phyloP scores from a whole-genome alignment of 2,329 filamentous ascomycete species.

The Zarea fungicola region DNA sequence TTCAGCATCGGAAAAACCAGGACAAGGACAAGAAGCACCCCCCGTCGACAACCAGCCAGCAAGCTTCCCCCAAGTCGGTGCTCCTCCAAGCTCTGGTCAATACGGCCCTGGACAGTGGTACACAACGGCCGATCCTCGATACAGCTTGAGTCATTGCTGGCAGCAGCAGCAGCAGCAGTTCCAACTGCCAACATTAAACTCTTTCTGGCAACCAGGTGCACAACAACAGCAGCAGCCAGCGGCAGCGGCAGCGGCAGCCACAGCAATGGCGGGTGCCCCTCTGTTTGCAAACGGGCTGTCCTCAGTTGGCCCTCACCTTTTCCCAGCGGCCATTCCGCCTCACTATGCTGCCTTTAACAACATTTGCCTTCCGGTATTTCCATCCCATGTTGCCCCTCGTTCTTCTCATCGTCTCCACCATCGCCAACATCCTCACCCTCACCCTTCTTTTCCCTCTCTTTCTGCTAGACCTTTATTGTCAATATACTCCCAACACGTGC shows the following conservation, averaged over 20 bases:
- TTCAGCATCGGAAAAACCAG: not conserved
- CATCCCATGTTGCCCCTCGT: not conserved
- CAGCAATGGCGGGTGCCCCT: not conserved
- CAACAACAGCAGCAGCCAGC: not conserved
- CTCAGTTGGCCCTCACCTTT: slow-evolving; percentile 13
- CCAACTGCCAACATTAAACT: not conserved
- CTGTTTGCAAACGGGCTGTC: slow-evolving; percentile 11
- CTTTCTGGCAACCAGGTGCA: not conserved
- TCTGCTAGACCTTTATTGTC: too few relatives aligned
- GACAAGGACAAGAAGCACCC: not conserved
- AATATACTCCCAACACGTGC: too few relatives aligned
- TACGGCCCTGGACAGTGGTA: slow-evolving; percentile 11
- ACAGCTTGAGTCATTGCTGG: slow-evolving; percentile 5
- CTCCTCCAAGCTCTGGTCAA: slow-evolving; percentile 3
- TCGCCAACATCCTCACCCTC: not conserved
- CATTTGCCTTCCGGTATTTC: slow-evolving; percentile 12
- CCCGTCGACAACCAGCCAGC: slow-evolving; percentile 11
- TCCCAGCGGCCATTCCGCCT: slow-evolving; percentile 1
- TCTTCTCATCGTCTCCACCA: not conserved
- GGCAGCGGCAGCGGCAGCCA: too few relatives aligned
- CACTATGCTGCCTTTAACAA: slow-evolving; percentile 11
- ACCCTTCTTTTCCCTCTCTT: slow-evolving; percentile 1
- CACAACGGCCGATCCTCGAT: slow-evolving; percentile 9
- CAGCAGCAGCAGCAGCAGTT: slow-evolving; percentile 4
- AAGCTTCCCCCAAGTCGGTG: slow-evolving; percentile 11